phyloP scores from a whole-genome alignment of 2,329 filamentous ascomycete species.

The Chaetomium olivaceum region DNA sequence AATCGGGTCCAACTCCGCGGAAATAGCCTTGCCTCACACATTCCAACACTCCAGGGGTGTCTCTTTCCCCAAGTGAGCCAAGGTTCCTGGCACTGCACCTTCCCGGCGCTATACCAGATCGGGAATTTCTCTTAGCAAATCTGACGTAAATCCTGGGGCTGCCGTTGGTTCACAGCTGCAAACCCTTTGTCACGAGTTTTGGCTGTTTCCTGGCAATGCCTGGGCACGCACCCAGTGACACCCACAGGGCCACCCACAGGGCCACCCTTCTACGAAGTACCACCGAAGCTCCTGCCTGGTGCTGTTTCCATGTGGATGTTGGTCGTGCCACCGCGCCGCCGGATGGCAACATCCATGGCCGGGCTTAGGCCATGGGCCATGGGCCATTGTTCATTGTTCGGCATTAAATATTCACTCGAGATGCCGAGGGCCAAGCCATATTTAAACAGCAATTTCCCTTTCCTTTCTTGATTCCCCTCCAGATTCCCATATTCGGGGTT shows the following conservation, averaged over 20 bases:
- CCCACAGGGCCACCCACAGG: neutral
- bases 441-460: constrained; percentile 1
- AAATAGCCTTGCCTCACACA: constrained; percentile 6
- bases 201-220: neutral
- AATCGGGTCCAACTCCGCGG: constrained; percentile 15
- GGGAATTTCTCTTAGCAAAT: constrained; percentile 35
- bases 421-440: neutral
- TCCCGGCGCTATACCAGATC: constrained; percentile 26
- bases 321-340: constrained; percentile 19
- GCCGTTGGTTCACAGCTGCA: constrained; percentile 20
- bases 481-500: neutral
- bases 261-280: no score
- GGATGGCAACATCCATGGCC: constrained; percentile 19
- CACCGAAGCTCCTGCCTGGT: neutral
- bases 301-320: neutral
- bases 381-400: neutral
- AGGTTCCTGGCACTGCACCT: neutral
- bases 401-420: constrained; percentile 13
- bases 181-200: constrained; percentile 21
- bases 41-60: neutral
- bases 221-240: no score
- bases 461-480: neutral
- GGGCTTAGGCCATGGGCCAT: neutral
- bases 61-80: neutral
- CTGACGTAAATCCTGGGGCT: constrained; percentile 28